These are phyloP conservation scores for Zanthoxylum bungeanum DNA, from an alignment of 345 rosid species.

Conservation along the genomic window DNA sequence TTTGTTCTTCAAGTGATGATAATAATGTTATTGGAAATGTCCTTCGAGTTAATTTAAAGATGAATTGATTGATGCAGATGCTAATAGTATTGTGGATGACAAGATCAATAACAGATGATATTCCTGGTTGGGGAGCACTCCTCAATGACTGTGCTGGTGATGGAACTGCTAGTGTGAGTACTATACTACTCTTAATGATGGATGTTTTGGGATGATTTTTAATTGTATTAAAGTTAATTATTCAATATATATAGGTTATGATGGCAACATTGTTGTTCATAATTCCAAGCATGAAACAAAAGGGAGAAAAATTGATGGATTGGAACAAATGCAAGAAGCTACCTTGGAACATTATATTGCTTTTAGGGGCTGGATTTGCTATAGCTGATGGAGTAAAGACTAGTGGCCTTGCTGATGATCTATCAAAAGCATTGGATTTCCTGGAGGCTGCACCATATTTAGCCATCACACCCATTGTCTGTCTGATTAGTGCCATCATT, in stretches of 20 bases:
- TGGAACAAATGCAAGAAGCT: slow-evolving; percentile 93
- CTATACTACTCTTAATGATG: background rate
- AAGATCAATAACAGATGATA: slow-evolving; percentile 80
- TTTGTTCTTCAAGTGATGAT: background rate
- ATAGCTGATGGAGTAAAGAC: slow-evolving; percentile 84
- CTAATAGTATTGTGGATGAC: slow-evolving; percentile 86
- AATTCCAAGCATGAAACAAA: slow-evolving; percentile 74
- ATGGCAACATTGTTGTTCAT: slow-evolving; percentile 84
- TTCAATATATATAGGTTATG: slow-evolving; percentile 60
- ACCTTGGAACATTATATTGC: slow-evolving; percentile 76
- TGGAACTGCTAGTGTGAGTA: slow-evolving; percentile 81
- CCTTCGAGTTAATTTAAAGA: background rate
- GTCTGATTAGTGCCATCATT: slow-evolving; percentile 56
- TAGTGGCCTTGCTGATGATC: slow-evolving; percentile 72
- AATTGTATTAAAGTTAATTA: too few relatives aligned
- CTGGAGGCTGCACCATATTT: slow-evolving; percentile 62
- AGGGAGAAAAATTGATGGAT: slow-evolving; percentile 87
- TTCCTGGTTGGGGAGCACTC: slow-evolving; percentile 85
- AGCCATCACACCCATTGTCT: slow-evolving; percentile 68
- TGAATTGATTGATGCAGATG: slow-evolving; percentile 35
- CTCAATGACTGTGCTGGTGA: slow-evolving; percentile 76
- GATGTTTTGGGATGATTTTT: background rate
- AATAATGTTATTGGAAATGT: background rate
- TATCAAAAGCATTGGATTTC: slow-evolving; percentile 58
- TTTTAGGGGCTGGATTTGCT: slow-evolving; percentile 88